Evolutionary conservation across 2,329 filamentous ascomycete genomes (phyloP).

Genomic region (Hysterium pulicare): DNA sequence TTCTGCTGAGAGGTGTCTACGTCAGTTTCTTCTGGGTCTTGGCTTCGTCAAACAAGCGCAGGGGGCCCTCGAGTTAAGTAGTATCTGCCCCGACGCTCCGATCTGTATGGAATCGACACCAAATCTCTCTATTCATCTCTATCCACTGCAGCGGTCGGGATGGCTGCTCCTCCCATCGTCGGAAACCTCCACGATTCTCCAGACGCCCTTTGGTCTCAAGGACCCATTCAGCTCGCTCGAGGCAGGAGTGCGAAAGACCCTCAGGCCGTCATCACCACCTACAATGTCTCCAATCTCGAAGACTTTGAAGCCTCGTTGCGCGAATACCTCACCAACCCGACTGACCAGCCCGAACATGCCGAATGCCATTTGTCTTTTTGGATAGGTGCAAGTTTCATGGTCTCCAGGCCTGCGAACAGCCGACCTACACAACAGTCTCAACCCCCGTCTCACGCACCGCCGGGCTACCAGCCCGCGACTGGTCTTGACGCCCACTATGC

Average conservation of each 20-base stretch:
- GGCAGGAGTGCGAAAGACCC: slow-evolving; percentile 38
- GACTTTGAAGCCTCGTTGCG: slow-evolving; percentile 36
- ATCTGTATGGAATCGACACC: neutral
- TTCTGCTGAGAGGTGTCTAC: no score
- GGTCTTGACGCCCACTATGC: slow-evolving; percentile 18
- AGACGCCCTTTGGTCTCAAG: slow-evolving; percentile 19
- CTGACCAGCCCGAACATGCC: slow-evolving; percentile 35
- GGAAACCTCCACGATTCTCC: neutral
- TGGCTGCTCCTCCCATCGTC: slow-evolving; percentile 3
- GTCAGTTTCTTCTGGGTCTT: no score
- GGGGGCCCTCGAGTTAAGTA: no score
- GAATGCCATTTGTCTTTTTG: slow-evolving; percentile 38
- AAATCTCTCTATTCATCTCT: slow-evolving; percentile 4
- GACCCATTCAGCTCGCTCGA: slow-evolving; percentile 29
- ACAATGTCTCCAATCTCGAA: slow-evolving; percentile 28
- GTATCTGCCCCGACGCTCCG: neutral
- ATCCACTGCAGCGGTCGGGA: neutral
- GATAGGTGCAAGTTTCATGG: slow-evolving; percentile 35
- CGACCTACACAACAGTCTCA: neutral
- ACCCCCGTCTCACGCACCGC: slow-evolving; percentile 15
- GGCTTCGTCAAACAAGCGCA: no score
- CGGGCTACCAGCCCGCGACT: slow-evolving; percentile 28
- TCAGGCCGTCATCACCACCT: slow-evolving; percentile 29
- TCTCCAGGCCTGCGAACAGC: slow-evolving; percentile 8
- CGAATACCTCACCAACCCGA: slow-evolving; percentile 31